Evolutionary conservation across 352 stramenopile genomes (phyloP).

Genomic region (Phytopythium aichiense): DNA sequence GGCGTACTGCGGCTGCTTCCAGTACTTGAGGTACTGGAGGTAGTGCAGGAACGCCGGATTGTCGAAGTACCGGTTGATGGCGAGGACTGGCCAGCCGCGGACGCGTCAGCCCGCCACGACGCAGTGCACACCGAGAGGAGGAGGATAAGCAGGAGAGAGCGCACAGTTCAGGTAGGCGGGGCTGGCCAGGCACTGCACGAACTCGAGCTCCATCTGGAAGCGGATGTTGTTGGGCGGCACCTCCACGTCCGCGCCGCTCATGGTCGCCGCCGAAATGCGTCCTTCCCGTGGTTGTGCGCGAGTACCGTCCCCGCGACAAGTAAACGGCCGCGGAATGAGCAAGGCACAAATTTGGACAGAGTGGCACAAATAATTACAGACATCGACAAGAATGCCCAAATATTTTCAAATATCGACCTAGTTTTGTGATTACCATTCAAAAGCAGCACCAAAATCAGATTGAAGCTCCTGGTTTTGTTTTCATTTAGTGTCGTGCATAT

Average conservation of each 20-base stretch:
- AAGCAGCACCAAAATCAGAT: too few species aligned
- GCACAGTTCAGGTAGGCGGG: slow-evolving; percentile 88
- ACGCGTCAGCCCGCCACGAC: neutral
- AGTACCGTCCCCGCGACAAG: neutral
- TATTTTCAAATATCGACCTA: too few species aligned
- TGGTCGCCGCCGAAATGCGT: slow-evolving; percentile 3
- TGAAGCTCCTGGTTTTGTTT: too few species aligned
- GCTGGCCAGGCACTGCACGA: slow-evolving; percentile 89
- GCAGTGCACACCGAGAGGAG: too few species aligned
- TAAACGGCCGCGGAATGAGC: neutral
- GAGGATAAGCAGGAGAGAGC: slow-evolving; percentile 3
- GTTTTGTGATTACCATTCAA: too few species aligned
- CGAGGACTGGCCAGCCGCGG: slow-evolving; percentile 47
- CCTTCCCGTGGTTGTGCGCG: neutral
- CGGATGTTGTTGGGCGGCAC: slow-evolving; percentile 86
- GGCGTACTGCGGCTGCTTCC: slow-evolving; percentile 89
- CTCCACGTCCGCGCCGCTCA: slow-evolving; percentile 30
- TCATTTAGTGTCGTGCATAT: too few species aligned
- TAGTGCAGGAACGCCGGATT: slow-evolving; percentile 89
- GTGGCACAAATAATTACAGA: neutral
- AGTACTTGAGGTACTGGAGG: slow-evolving; percentile 91
- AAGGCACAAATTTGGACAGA: neutral
- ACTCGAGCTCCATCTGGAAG: slow-evolving; percentile 93
- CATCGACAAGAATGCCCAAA: neutral
- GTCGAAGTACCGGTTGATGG: slow-evolving; percentile 91